Evolutionary conservation across 2,329 filamentous ascomycete species (phyloP).

Genomic region (Periconia sp.): DNA sequence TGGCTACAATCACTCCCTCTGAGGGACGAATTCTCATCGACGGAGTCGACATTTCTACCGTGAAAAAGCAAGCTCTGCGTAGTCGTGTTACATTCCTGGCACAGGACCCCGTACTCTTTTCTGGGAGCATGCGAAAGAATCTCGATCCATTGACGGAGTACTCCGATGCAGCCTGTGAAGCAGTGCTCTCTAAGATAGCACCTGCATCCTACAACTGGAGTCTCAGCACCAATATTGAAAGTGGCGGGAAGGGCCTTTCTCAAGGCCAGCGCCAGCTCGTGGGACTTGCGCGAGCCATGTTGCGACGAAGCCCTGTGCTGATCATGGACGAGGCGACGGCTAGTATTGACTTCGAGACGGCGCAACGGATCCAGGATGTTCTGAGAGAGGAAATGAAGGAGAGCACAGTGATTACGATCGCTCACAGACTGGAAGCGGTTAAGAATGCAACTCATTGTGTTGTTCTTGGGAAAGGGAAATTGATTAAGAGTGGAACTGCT

Average conservation of each 20-base stretch:
- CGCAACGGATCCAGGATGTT: constrained; percentile 57
- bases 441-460: constrained; percentile 59
- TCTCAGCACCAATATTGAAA: constrained; percentile 59
- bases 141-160: constrained; percentile 64
- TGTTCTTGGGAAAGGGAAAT: constrained; percentile 55
- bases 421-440: constrained; percentile 65
- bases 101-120: constrained; percentile 68
- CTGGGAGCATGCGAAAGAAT: constrained; percentile 62
- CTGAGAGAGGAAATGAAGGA: constrained; percentile 58
- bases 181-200: constrained; percentile 58
- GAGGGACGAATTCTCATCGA: constrained; percentile 62
- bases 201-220: constrained; percentile 56
- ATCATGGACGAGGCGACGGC: constrained; percentile 69
- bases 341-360: constrained; percentile 65
- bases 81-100: constrained; percentile 67
- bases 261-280: constrained; percentile 69
- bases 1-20: constrained; percentile 56
- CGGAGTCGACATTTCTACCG: constrained; percentile 60
- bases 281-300: constrained; percentile 63
- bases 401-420: constrained; percentile 66
- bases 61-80: constrained; percentile 62
- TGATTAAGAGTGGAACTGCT: constrained; percentile 42
- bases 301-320: constrained; percentile 62
- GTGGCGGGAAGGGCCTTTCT: constrained; percentile 62
- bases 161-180: constrained; percentile 55